Conservation (phyloP, 1,139 yeast species). For the Hemisphaericaspora lyxosophila region DNA sequence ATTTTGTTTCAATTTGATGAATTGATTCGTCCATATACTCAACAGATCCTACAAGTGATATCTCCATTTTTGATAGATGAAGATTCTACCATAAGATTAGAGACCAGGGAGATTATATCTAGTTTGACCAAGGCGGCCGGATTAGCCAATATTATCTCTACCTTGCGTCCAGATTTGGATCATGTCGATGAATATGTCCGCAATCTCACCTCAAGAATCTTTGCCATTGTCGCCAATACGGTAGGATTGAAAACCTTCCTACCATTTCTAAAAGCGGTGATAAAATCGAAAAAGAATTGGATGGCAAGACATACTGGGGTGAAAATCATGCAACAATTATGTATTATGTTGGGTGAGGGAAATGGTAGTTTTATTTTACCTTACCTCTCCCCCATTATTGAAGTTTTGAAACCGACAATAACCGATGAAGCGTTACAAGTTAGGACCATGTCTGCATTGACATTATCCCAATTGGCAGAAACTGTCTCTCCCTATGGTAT, state of each 20-base stretch:
- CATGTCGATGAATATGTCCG: slow-evolving; percentile 81
- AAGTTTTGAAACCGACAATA: slow-evolving; percentile 59
- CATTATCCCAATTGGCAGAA: slow-evolving; percentile 77
- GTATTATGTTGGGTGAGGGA: slow-evolving; percentile 68
- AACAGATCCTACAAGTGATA: slow-evolving; percentile 67
- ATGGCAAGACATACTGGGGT: slow-evolving; percentile 87
- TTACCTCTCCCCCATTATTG: slow-evolving; percentile 63
- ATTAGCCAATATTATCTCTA: slow-evolving; percentile 69
- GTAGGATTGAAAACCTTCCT: slow-evolving; percentile 69
- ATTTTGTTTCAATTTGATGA: slow-evolving; percentile 65
- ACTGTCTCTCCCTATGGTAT: slow-evolving; percentile 90
- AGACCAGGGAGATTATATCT: slow-evolving; percentile 78
- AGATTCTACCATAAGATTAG: slow-evolving; percentile 68
- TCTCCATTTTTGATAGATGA: slow-evolving; percentile 83
- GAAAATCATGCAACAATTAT: slow-evolving; percentile 73
- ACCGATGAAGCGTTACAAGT: slow-evolving; percentile 71
- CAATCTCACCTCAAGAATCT: slow-evolving; percentile 71
- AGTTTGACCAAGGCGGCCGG: slow-evolving; percentile 83
- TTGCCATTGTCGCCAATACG: slow-evolving; percentile 84
- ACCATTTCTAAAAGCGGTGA: slow-evolving; percentile 83
- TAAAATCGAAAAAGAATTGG: slow-evolving; percentile 78
- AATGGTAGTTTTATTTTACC: slow-evolving; percentile 61
- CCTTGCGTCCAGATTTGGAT: slow-evolving; percentile 80
- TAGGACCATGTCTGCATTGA: slow-evolving; percentile 66
- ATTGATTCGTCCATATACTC: slow-evolving; percentile 69